phyloP scores from a whole-genome alignment of 176 grass and related monocot genomes.

The Oryza nivara region DNA sequence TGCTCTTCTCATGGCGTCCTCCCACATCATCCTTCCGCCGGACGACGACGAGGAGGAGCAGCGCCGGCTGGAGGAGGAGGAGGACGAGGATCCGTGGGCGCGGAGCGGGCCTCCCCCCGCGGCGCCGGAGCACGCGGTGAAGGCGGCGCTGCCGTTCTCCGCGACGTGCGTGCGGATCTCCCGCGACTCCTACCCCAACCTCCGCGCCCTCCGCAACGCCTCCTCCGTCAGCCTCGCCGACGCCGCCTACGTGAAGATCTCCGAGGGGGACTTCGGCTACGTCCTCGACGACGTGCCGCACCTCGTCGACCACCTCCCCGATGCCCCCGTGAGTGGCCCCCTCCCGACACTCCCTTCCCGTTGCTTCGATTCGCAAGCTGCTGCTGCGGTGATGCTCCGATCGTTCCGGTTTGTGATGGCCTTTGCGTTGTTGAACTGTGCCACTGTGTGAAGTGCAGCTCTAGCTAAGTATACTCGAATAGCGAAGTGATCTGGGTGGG shows the following conservation, averaged over 20 bases:
- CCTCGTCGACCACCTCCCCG: conserved; percentile 82
- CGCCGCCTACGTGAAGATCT: conserved; percentile 61
- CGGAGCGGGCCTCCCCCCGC: background rate
- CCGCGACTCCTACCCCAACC: conserved; percentile 87
- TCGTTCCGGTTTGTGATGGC: background rate
- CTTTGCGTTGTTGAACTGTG: background rate
- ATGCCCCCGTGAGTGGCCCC: conserved; percentile 62
- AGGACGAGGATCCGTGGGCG: background rate
- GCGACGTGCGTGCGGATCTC: conserved; percentile 81
- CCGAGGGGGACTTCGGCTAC: conserved; percentile 73
- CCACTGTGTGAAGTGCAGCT: background rate
- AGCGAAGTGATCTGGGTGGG: background rate
- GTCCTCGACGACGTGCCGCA: conserved; percentile 93
- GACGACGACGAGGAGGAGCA: conserved; percentile 42
- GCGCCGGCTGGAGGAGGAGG: conserved; percentile 20
- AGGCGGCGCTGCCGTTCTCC: conserved; percentile 64
- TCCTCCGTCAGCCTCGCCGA: conserved; percentile 54
- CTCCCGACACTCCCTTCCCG: background rate
- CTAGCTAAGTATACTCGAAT: background rate
- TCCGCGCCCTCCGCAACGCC: conserved; percentile 60
- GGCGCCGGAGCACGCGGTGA: background rate
- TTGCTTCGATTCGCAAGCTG: background rate
- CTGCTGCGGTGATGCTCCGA: background rate
- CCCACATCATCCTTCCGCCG: conserved; percentile 61
- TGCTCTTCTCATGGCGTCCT: conserved; percentile 39